Evolutionary conservation across 1,284 basidiomycete genomes (phyloP), one percentile per base, ranked within the genome.

Genomic region (Apiotrichum laibachii): DNA sequence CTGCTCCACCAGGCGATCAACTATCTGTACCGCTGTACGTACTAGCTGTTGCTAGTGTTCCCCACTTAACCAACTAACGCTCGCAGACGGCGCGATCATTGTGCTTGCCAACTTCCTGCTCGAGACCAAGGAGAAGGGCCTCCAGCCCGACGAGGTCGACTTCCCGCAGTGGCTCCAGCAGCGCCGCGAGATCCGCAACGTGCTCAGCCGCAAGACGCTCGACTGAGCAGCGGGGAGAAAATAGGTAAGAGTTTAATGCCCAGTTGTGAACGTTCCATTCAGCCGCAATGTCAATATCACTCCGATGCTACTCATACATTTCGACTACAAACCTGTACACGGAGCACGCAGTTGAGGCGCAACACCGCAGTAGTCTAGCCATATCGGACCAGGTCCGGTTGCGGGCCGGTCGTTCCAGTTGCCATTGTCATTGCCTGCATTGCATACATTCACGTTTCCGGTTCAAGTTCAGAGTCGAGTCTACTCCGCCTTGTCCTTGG

Each of bases 91-190:
- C 1, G 88, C 90, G 9, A 80, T 98, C 49, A 96, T 99, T 67
- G 92, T 92, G 9, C 92, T 99, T 64, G 89, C 96, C 33, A 94
- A 96, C 76, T 99, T 96, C 77, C 81, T 99, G 65, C 85, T 99
- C 56, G 95, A 97, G 78, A 84, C 82, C 72, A 78, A 77, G 52
- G 72, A 79, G 35, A 73, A 76, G 48, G 80, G 72, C 7, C 72
- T 73, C 50, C 77, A 83, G 55, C 73, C 81, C 16, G 83, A 65
- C 7, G 21, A 70, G 50, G 61, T 69, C 2, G 68, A 72, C 55
- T 96, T 96, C 80, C 86, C 89, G 5, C 82, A 82, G 45, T 96
- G 93, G 92, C 81, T 96, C 61, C 82, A 81, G 52, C 86, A 90
- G 70, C 88, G 86, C 67, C 81, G 90, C 53, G 92, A 96, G 78